These are phyloP conservation scores for Termitomyces sp. DNA, from an alignment of 768 basidiomycete genomes.

Conservation along the genomic window DNA sequence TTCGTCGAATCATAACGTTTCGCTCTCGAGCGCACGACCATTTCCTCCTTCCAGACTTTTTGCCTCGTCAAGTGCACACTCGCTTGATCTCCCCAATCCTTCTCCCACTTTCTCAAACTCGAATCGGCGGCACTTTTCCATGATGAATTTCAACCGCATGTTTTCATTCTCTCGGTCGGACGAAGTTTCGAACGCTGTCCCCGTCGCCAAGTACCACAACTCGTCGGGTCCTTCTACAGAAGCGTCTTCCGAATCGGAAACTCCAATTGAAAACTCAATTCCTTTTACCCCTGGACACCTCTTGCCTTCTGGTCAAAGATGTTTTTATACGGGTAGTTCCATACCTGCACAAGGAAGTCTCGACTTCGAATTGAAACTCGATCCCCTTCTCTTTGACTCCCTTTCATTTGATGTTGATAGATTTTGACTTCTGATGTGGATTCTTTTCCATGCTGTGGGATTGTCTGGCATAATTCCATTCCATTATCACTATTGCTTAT, in stretches of 20 bases:
- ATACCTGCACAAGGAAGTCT: conserved; percentile 26
- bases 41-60: not conserved
- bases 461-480: not conserved
- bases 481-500: not conserved
- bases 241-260: conserved; percentile 14
- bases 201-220: conserved; percentile 20
- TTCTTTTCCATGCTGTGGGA: not conserved
- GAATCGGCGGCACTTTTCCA: conserved; percentile 30
- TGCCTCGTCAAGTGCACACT: conserved; percentile 13
- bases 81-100: conserved; percentile 17
- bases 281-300: not conserved
- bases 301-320: not conserved
- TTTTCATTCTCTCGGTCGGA: conserved; percentile 27
- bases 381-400: conserved; percentile 69
- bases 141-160: conserved; percentile 29
- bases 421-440: conserved; percentile 25
- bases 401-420: conserved; percentile 61
- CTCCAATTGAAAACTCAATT: conserved; percentile 10
- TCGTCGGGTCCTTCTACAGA: conserved; percentile 18
- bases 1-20: conserved; percentile 4
- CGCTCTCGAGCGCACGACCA: conserved; percentile 1
- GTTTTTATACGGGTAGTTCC: not conserved
- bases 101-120: conserved; percentile 30
- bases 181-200: conserved; percentile 8
- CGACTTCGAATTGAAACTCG: conserved; percentile 61